phyloP scores from a whole-genome alignment of 1,139 yeast species.

The Geotrichum citri-aurantii region DNA sequence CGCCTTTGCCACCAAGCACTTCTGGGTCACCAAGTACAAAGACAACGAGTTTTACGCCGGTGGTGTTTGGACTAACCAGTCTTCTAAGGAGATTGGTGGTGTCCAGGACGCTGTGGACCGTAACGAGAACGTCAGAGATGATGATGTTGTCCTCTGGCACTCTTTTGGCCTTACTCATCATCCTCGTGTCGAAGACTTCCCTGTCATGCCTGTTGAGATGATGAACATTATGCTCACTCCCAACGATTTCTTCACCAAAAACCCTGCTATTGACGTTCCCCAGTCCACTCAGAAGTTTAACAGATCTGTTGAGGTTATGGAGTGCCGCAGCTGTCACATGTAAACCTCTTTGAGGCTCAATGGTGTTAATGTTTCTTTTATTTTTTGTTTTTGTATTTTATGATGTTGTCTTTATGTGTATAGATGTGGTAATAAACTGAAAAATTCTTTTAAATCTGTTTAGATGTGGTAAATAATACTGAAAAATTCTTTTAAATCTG shows the following conservation, averaged over 20 bases:
- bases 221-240: conserved; percentile 66
- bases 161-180: conserved; percentile 83
- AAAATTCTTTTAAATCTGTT: background rate
- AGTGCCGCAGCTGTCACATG: conserved; percentile 33
- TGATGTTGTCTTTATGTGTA: background rate
- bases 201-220: conserved; percentile 86
- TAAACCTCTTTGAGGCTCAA: conserved; percentile 13
- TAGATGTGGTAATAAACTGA: background rate
- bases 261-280: conserved; percentile 82
- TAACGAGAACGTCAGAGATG: conserved; percentile 67
- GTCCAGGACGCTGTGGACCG: conserved; percentile 60
- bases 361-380: conserved; percentile 1
- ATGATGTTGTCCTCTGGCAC: conserved; percentile 81
- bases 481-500: no score
- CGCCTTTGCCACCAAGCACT: conserved; percentile 63
- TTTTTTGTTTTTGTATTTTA: background rate
- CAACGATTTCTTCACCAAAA: conserved; percentile 69
- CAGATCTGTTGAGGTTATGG: conserved; percentile 51
- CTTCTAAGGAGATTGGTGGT: conserved; percentile 57
- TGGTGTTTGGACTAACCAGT: conserved; percentile 76
- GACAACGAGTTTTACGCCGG: conserved; percentile 69
- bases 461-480: no score
- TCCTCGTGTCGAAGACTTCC: conserved; percentile 88
- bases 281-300: conserved; percentile 66
- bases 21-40: conserved; percentile 69